Percentiles rank a stretch among this genome's conserved stretches.
These are phyloP conservation scores for Ilyonectria robusta DNA, from an alignment of 2,329 filamentous ascomycete species.

Conservation along the genomic window DNA sequence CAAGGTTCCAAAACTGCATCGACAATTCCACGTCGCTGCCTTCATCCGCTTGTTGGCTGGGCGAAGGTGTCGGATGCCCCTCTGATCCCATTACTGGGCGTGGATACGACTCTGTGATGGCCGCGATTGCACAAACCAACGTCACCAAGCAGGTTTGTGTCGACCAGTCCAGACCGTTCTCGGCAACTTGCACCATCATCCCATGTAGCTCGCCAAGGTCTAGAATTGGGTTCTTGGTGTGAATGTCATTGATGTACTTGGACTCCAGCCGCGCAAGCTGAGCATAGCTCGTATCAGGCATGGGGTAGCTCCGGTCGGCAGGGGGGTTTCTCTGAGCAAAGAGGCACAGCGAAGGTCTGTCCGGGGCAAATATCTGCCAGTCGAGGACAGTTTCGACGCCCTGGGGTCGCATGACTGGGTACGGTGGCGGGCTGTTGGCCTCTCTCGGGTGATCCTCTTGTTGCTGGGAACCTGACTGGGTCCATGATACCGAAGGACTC, in stretches of 20 bases:
- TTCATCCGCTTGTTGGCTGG: not conserved
- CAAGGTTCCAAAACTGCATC: slow-evolving; percentile 17
- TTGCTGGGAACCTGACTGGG: too few species aligned
- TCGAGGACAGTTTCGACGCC: too few species aligned
- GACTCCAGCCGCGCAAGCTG: slow-evolving; percentile 6
- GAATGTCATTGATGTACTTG: slow-evolving; percentile 17
- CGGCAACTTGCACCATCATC: slow-evolving; percentile 13
- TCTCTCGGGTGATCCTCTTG: too few species aligned
- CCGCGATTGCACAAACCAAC: slow-evolving; percentile 18
- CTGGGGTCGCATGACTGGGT: too few species aligned
- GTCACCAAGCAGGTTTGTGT: slow-evolving; percentile 11
- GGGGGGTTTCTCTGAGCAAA: too few species aligned
- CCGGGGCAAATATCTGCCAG: not conserved
- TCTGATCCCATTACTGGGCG: too few species aligned
- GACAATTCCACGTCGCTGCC: not conserved
- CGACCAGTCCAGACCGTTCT: slow-evolving; percentile 18
- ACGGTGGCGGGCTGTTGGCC: too few species aligned
- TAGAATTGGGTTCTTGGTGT: slow-evolving; percentile 18
- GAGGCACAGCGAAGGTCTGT: too few species aligned
- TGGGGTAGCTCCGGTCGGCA: not conserved
- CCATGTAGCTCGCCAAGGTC: slow-evolving; percentile 11
- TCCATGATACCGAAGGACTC: too few species aligned
- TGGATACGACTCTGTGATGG: not conserved
- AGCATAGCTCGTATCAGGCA: not conserved
- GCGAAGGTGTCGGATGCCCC: too few species aligned